phyloP scores from a whole-genome alignment of 768 basidiomycete genomes.

The Russula lepida region DNA sequence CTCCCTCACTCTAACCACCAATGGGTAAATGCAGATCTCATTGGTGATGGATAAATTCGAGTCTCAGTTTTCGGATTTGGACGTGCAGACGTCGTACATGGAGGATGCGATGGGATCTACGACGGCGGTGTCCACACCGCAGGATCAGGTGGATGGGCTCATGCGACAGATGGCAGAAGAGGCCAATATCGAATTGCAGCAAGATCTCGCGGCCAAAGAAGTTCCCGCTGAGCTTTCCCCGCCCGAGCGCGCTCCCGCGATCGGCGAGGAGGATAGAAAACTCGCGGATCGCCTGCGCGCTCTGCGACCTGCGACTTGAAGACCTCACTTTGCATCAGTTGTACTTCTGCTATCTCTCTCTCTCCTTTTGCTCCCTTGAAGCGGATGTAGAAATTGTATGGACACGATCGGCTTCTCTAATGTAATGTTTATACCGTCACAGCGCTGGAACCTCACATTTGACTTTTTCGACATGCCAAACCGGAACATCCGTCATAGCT shows the following conservation, averaged over 20 bases:
- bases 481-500: neutral
- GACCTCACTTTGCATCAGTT: neutral
- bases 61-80: slow-evolving; percentile 88
- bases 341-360: neutral
- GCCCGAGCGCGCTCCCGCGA: slow-evolving; percentile 32
- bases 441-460: neutral
- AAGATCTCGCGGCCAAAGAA: slow-evolving; percentile 70
- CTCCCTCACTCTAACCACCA: neutral
- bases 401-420: neutral
- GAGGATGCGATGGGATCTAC: slow-evolving; percentile 93
- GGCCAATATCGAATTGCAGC: slow-evolving; percentile 90
- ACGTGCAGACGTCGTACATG: slow-evolving; percentile 98
- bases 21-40: slow-evolving; percentile 58
- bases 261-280: slow-evolving; percentile 70
- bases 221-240: slow-evolving; percentile 46
- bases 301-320: slow-evolving; percentile 65
- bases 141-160: slow-evolving; percentile 92
- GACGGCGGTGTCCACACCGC: slow-evolving; percentile 87
- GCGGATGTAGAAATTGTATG: slow-evolving; percentile 6
- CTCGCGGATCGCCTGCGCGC: slow-evolving; percentile 86
- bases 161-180: slow-evolving; percentile 95
- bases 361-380: neutral
- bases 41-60: slow-evolving; percentile 99
- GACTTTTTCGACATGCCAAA: neutral
- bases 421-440: neutral